These are phyloP conservation scores for Simmondsia chinensis DNA, from an alignment of 148 eudicot genomes.

Conservation along the genomic window DNA sequence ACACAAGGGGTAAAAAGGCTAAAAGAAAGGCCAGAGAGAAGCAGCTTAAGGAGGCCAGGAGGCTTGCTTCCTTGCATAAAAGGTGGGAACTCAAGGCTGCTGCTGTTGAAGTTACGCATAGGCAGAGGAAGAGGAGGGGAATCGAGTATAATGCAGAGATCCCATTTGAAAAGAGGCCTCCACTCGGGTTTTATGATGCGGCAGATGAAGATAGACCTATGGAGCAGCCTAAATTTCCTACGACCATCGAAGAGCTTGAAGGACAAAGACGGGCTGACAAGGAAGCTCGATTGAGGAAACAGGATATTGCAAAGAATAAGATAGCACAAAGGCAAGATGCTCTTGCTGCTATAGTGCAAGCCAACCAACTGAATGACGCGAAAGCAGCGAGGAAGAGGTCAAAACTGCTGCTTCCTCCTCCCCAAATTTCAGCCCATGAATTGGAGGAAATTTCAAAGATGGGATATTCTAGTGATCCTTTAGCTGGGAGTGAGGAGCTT, in stretches of 20 bases:
- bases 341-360: constrained; percentile 87
- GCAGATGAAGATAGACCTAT: constrained; percentile 71
- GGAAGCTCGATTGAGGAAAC: constrained; percentile 92
- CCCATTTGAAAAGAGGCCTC: constrained; percentile 94
- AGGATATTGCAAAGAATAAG: constrained; percentile 92
- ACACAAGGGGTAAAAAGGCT: constrained; percentile 96
- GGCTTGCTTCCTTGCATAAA: constrained; percentile 98
- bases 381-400: constrained; percentile 84
- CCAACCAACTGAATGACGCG: constrained; percentile 95
- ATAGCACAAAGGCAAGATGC: constrained; percentile 92
- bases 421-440: constrained; percentile 91
- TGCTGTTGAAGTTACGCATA: constrained; percentile 73
- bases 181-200: constrained; percentile 86
- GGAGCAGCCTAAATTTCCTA: constrained; percentile 79
- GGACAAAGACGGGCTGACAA: constrained; percentile 86
- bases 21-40: constrained; percentile 98
- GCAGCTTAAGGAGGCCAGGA: constrained; percentile 98
- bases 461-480: constrained; percentile 65
- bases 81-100: constrained; percentile 98
- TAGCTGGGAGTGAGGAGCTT: constrained; percentile 71
- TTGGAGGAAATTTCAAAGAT: constrained; percentile 91
- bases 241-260: constrained; percentile 93
- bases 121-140: constrained; percentile 90
- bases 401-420: constrained; percentile 89
- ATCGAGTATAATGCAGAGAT: constrained; percentile 98